phyloP scores from a whole-genome alignment of 2,329 filamentous ascomycete species.

The Penicillium rolfsii region DNA sequence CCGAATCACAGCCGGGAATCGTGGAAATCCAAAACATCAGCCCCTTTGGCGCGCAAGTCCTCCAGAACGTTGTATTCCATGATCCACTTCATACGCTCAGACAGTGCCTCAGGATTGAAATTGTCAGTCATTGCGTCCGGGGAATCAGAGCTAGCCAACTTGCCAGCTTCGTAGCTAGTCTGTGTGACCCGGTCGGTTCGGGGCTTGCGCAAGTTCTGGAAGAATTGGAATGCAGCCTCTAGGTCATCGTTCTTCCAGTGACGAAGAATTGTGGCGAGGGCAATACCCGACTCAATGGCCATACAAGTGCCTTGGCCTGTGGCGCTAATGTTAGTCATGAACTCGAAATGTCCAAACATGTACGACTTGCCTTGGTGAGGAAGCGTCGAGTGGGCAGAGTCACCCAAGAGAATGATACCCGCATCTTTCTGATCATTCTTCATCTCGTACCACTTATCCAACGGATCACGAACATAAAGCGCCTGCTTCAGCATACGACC shows the following conservation, averaged over 20 bases:
- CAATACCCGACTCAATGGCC: conserved; percentile 41
- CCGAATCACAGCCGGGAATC: conserved; percentile 19
- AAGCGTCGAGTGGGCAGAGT: conserved; percentile 41
- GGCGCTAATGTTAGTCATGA: conserved; percentile 4
- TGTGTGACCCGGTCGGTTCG: conserved; percentile 41
- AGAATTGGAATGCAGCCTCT: conserved; percentile 38
- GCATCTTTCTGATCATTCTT: conserved; percentile 28
- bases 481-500: conserved; percentile 41
- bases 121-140: conserved; percentile 33
- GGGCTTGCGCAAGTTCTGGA: conserved; percentile 42
- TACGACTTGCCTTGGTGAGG: conserved; percentile 37
- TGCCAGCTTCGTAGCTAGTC: conserved; percentile 43
- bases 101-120: conserved; percentile 34
- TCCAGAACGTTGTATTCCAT: conserved; percentile 43
- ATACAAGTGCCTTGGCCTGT: conserved; percentile 41
- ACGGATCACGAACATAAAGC: conserved; percentile 39
- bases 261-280: conserved; percentile 36
- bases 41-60: conserved; percentile 32
- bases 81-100: conserved; percentile 42
- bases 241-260: conserved; percentile 37
- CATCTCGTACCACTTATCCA: conserved; percentile 38
- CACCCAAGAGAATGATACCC: conserved; percentile 39
- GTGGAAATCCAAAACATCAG: conserved; percentile 25
- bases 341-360: background rate
- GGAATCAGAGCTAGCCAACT: conserved; percentile 40